Base-by-base conservation (phyloP, 345 rosid genomes). In the Linum usitatissimum region DNA sequence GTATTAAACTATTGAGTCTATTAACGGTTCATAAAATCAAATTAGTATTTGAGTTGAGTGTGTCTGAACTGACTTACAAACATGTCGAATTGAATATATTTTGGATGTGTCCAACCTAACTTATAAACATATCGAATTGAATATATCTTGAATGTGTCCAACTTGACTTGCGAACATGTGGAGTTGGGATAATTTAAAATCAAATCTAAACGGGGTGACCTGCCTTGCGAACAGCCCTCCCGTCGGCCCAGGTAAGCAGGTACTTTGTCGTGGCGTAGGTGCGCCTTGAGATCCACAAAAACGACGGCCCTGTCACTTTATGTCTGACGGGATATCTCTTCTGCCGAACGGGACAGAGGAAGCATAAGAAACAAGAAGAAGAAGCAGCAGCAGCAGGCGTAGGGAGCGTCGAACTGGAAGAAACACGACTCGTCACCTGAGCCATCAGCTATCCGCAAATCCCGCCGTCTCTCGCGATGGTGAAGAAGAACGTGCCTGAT, bases 401-500 rank as follows among this genome's bases (percentile, higher is more conserved):
- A 45, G 4, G 51, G 13, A 45, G 51, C 14, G 10, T 15, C 51
- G 17, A 45, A 45, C 51, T 45, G 51, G 17, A 45, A 45, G 17
- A 9, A 45, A 12, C 14, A 45, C 51, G 15, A 45, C 51, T 10
- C 14, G 15, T 45, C 15, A 45, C 15, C 51, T 45, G 51, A 45
- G 13, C 14, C 51, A 45, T 45, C 51, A 45, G 51, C 51, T 45
- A 14, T 45, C 51, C 51, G 17, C 14, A 45, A 45, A 4, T 10
- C 51, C 9, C 42, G 5, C 39, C 21, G 28, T 53, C 64, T 39
- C 34, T 28, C 9, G 55, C 36, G 30, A 92, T 89, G 97, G 88
- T 76, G 73, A 92, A 78, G 82, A 92, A 89, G 76, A 77, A 76
- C 31, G 83, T 89, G 23, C 98, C 98, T 42, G 98, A 92, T 78